phyloP scores from a whole-genome alignment of 2,329 filamentous ascomycete species.

The Diaporthe batatas region DNA sequence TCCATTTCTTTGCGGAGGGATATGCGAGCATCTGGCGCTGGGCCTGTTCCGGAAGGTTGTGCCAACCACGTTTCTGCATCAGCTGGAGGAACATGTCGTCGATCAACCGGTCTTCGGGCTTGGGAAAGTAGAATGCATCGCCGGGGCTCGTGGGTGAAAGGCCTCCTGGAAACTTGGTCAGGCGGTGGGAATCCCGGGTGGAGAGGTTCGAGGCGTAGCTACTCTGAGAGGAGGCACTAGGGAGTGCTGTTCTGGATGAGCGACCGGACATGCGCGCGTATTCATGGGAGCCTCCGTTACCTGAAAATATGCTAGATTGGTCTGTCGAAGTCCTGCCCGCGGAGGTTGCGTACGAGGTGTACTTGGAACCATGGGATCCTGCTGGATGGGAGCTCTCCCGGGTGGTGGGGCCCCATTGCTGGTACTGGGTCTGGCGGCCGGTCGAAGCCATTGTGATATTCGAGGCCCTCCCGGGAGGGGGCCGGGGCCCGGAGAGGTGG shows the following conservation, averaged over 20 bases:
- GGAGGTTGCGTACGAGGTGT: conserved; percentile 73
- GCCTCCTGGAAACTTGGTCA: conserved; percentile 65
- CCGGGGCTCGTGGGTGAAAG: conserved; percentile 51
- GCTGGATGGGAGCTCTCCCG: conserved; percentile 67
- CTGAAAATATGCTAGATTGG: conserved; percentile 69
- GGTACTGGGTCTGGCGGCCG: conserved; percentile 79
- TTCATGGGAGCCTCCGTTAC: conserved; percentile 63
- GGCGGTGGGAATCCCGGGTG: conserved; percentile 68
- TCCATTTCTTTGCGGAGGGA: conserved; percentile 96
- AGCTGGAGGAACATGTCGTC: conserved; percentile 92
- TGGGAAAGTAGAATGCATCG: conserved; percentile 73
- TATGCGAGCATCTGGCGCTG: conserved; percentile 97
- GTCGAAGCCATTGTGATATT: conserved; percentile 80
- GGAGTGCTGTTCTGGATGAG: conserved; percentile 66
- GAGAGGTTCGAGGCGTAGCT: conserved; percentile 64
- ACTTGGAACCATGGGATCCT: conserved; percentile 67
- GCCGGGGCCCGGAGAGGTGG: conserved; percentile 72
- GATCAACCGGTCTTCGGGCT: conserved; percentile 83
- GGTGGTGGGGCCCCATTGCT: conserved; percentile 79
- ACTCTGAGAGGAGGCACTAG: conserved; percentile 69
- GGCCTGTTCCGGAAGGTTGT: conserved; percentile 95
- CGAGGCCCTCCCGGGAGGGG: conserved; percentile 62
- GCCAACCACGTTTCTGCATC: conserved; percentile 98
- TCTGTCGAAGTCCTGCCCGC: conserved; percentile 70
- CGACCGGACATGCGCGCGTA: conserved; percentile 53